Evolutionary conservation across 441 rosid genomes (phyloP).

Genomic region (Eruca vesicaria): DNA sequence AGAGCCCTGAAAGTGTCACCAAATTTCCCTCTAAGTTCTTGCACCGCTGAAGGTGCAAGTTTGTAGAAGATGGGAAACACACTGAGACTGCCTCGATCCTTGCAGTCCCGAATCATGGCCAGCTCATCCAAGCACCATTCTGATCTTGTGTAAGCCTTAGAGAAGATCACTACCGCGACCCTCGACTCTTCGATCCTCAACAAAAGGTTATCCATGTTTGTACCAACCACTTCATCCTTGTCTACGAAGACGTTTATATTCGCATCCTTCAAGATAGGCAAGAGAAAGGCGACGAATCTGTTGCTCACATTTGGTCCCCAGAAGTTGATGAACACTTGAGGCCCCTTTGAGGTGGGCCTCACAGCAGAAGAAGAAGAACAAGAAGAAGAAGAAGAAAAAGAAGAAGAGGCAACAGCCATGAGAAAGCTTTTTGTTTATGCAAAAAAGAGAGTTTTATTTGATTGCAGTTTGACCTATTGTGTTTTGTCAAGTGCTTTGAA

Average conservation of each 20-base stretch:
- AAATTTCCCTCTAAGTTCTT: neutral
- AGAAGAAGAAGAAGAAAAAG: too few relatives aligned
- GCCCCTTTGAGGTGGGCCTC: neutral
- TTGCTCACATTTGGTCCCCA: neutral
- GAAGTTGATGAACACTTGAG: slow-evolving; percentile 16
- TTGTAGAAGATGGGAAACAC: slow-evolving; percentile 21
- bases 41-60: neutral
- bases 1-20: slow-evolving; percentile 1
- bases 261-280: neutral
- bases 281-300: neutral
- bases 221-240: neutral
- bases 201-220: neutral
- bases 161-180: slow-evolving; percentile 6
- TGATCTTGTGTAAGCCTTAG: neutral
- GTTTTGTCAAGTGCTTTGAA: neutral
- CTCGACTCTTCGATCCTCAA: neutral
- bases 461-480: neutral
- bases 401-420: too few relatives aligned
- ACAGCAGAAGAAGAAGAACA: neutral
- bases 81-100: neutral
- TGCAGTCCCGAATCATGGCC: slow-evolving; percentile 2
- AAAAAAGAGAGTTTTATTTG: neutral
- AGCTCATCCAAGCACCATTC: slow-evolving; percentile 13
- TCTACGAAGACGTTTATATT: slow-evolving; percentile 2
- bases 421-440: neutral